phyloP scores from a whole-genome alignment of 192 early-diverging fungal species.

The Phlyctochytrium bullatum region DNA sequence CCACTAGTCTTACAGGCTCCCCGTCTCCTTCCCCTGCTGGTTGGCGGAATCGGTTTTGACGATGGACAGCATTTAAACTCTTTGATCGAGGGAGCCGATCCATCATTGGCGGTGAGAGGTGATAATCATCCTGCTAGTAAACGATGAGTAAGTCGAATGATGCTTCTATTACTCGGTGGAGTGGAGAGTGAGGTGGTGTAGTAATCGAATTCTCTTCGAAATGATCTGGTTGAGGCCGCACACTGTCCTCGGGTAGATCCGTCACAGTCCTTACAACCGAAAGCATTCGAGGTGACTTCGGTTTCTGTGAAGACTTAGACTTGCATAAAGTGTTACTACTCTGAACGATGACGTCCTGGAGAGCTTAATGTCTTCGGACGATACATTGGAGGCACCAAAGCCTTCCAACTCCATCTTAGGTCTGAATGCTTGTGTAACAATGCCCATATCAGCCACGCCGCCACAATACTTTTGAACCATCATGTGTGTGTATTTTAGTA shows the following conservation, averaged over 20 bases:
- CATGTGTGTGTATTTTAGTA: no score
- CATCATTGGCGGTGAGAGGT: background rate
- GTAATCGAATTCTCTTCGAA: background rate
- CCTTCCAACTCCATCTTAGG: no score
- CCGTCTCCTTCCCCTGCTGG: background rate
- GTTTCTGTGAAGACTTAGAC: no score
- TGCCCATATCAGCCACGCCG: no score
- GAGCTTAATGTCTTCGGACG: no score
- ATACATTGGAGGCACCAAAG: no score
- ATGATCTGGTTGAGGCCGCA: background rate
- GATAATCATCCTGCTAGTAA: background rate
- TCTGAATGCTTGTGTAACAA: no score
- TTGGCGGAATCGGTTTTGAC: background rate
- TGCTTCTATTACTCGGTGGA: background rate
- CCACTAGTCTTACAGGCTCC: background rate
- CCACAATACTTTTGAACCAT: no score
- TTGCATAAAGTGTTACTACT: no score
- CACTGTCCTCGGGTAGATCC: background rate
- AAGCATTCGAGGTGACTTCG: background rate
- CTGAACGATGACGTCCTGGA: no score
- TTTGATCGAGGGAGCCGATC: slow-evolving; percentile 1
- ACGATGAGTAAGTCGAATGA: no score
- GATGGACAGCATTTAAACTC: background rate
- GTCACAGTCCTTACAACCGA: background rate
- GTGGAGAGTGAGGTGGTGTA: background rate